phyloP scores from a whole-genome alignment of 179 eudicot species.

The Beta macrorhiza region DNA sequence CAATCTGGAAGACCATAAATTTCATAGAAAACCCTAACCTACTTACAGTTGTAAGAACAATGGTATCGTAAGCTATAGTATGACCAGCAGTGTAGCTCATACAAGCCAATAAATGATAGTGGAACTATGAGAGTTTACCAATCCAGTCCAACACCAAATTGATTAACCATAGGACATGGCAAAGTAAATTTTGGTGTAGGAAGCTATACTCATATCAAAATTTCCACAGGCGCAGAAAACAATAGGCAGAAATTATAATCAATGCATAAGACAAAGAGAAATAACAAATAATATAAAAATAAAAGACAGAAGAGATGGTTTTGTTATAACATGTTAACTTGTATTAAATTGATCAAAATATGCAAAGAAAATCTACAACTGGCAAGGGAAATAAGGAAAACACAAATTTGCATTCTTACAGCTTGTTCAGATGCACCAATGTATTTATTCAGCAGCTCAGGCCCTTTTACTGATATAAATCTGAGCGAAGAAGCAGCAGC shows the following conservation, averaged over 20 bases:
- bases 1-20: neutral
- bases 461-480: constrained; percentile 93
- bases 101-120: neutral
- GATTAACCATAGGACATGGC: neutral
- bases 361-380: neutral
- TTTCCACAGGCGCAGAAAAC: neutral
- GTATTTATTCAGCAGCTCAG: constrained; percentile 91
- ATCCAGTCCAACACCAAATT: neutral
- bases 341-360: neutral
- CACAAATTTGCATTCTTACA: constrained; percentile 43
- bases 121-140: neutral
- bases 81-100: neutral
- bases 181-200: neutral
- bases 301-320: neutral
- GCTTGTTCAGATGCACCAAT: constrained; percentile 99
- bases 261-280: neutral
- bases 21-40: neutral
- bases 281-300: neutral
- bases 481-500: constrained; percentile 94
- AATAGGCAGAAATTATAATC: neutral
- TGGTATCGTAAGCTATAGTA: constrained; percentile 1
- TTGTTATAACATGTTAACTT: neutral
- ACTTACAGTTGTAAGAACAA: neutral
- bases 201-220: neutral
- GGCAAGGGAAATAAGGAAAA: neutral